Base-by-base conservation (phyloP, 2,329 filamentous ascomycete species). In the Hirsutella minnesotensis region DNA sequence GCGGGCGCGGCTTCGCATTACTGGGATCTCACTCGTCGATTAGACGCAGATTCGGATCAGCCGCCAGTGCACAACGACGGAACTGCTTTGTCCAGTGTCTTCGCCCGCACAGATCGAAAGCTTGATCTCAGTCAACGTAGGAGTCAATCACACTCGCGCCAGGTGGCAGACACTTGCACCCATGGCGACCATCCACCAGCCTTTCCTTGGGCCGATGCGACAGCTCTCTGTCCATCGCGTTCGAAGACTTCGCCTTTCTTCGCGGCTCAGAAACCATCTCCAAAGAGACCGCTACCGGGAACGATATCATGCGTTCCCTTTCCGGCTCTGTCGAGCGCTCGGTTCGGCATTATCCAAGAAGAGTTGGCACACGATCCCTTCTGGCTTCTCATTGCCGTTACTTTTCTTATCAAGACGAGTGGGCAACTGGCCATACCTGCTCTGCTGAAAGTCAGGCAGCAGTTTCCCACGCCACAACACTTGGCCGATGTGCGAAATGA, bases 311-410 rank as follows among this genome's bases (percentile, higher is more conserved):
- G 66, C 20, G 66, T 81, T 12, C 74, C 75, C 3, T 86, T 90
- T 49, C 84, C 86, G 1, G 73, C 79, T 0, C 74, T 88, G 29
- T 69, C 72, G 8, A 68, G 75, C 0, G 56, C 69, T 0, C 60
- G 55, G 5, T 95, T 94, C 56, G 88, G 88, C 0, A 72, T 95
- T 2, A 78, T 95, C 31, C 89, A 95, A 58, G 89, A 95, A 57
- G 74, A 81, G 49, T 74, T 94, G 15, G 78, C 79, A 2, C 61
- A 75, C 40, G 73, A 87, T 44, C 83, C 88, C 0, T 95, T 94
- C 59, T 81, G 79, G 49, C 74, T 95, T 2, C 73, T 95, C 2
- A 70, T 95, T 24, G 87, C 84, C 12, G 81, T 88, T 5, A 87
- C 86, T 0, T 89, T 95, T 53, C 77, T 95, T 24, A 90, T 90